Conservation (phyloP, 805 yeast genomes). For the Metschnikowia reukaufii region DNA sequence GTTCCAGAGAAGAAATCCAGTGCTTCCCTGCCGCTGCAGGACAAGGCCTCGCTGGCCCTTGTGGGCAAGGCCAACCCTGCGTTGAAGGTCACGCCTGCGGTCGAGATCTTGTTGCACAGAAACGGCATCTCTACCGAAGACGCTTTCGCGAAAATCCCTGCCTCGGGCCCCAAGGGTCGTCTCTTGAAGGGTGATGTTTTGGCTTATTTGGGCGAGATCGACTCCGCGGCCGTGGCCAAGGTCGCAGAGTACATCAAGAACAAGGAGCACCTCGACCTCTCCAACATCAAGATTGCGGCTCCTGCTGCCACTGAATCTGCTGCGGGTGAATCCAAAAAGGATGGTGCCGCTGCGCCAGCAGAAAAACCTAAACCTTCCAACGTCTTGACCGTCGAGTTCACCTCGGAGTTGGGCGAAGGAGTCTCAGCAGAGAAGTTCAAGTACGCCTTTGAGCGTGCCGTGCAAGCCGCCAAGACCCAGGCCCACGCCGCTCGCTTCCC, state of each 20-base stretch:
- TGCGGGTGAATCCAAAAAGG: constrained; percentile 11
- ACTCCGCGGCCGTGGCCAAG: constrained; percentile 50
- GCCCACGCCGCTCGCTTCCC: constrained; percentile 39
- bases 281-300: constrained; percentile 54
- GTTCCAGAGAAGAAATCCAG: constrained; percentile 13
- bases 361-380: constrained; percentile 32
- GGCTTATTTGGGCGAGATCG: constrained; percentile 74
- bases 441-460: constrained; percentile 31
- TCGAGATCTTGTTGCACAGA: constrained; percentile 58
- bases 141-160: constrained; percentile 69
- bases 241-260: constrained; percentile 58
- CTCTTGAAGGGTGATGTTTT: constrained; percentile 88
- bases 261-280: constrained; percentile 66
- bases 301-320: constrained; percentile 24
- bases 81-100: constrained; percentile 79
- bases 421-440: constrained; percentile 28
- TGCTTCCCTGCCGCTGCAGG: not conserved
- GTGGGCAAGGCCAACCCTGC: constrained; percentile 55
- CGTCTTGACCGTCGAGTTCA: constrained; percentile 26
- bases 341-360: constrained; percentile 15
- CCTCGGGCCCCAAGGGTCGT: constrained; percentile 89
- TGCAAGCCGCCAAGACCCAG: constrained; percentile 29
- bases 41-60: constrained; percentile 10
- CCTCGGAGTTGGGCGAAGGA: constrained; percentile 29
- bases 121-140: constrained; percentile 66